Percentiles rank a stretch among this genome's conserved stretches.
Evolutionary conservation across 345 rosid species (phyloP).

Genomic region (Moricandia moricandioides): DNA sequence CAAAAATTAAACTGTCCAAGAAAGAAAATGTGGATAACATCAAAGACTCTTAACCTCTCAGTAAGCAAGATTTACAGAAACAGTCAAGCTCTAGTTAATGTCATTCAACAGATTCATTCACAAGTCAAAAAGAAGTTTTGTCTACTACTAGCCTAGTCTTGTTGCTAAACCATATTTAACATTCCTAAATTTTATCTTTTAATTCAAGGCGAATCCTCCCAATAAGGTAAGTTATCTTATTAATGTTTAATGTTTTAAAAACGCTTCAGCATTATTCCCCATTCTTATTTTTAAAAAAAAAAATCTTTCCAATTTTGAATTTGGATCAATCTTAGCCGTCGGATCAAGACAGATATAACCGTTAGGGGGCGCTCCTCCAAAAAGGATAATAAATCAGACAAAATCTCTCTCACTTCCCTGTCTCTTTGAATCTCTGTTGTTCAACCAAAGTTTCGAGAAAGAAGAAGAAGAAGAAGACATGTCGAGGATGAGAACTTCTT

Average conservation of each 20-base stretch:
- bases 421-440: neutral
- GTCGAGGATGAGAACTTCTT: slow-evolving; percentile 54
- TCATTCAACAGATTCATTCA: neutral
- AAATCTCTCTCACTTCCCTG: neutral
- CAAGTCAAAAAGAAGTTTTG: neutral
- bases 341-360: slow-evolving; percentile 29
- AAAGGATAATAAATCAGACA: neutral
- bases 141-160: neutral
- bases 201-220: slow-evolving; percentile 4
- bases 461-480: neutral
- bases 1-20: no score
- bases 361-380: slow-evolving; percentile 34
- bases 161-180: neutral
- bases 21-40: no score
- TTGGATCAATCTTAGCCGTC: slow-evolving; percentile 36
- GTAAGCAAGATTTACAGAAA: no score
- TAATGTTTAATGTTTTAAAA: neutral
- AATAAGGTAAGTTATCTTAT: neutral
- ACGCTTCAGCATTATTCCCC: neutral
- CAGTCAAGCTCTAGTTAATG: neutral
- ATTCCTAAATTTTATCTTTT: neutral
- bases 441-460: neutral
- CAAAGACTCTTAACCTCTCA: no score
- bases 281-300: neutral
- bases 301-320: slow-evolving; percentile 17